Conservation (phyloP, 306 rosid genomes). For the Mimosa pudica region DNA sequence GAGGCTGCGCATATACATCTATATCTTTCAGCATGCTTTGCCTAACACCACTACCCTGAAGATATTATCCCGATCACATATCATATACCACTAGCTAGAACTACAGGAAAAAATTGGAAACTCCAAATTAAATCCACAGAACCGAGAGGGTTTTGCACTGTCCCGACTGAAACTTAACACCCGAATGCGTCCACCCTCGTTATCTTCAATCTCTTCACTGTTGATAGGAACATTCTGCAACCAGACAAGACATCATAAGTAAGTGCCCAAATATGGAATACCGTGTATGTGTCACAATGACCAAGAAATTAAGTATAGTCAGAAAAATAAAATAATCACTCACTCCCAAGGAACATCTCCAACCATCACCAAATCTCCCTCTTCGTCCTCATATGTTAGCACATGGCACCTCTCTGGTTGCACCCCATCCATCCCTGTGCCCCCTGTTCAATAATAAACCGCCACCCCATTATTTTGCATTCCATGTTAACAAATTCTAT, state of each 20-base stretch:
- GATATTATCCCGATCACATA: neutral
- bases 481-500: conserved; percentile 2
- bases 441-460: conserved; percentile 50
- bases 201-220: conserved; percentile 77
- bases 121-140: neutral
- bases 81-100: conserved; percentile 5
- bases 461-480: neutral
- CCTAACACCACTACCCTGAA: conserved; percentile 5
- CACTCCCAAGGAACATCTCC: conserved; percentile 90
- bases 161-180: conserved; percentile 19
- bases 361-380: conserved; percentile 82
- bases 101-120: conserved; percentile 26
- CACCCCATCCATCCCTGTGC: conserved; percentile 65
- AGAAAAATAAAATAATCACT: conserved; percentile 30
- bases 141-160: neutral
- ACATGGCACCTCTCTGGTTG: conserved; percentile 66
- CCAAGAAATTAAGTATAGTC: neutral
- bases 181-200: conserved; percentile 62
- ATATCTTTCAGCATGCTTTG: conserved; percentile 27
- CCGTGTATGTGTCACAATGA: neutral
- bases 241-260: conserved; percentile 16
- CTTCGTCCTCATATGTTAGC: conserved; percentile 80
- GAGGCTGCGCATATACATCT: conserved; percentile 30
- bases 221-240: conserved; percentile 66
- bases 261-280: conserved; percentile 4